Base-by-base conservation (phyloP, 352 stramenopile genomes). In the Phytophthora fragariaefolia region DNA sequence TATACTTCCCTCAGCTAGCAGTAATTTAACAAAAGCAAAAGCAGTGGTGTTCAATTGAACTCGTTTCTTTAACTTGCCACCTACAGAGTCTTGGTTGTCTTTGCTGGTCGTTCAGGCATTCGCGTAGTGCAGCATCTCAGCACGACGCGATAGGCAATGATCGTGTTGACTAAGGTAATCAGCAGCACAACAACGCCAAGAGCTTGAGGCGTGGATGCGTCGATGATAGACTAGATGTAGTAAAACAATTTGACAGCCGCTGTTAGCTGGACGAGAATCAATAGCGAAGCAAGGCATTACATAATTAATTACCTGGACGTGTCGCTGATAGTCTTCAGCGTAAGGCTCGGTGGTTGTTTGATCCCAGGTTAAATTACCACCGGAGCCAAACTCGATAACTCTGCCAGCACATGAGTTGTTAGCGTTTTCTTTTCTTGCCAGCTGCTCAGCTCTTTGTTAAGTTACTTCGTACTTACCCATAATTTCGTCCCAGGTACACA, bases 401-500 rank as follows among this genome's bases (percentile, higher is more conserved):
- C 74, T 85, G 43, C 6, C 51, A 24, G 10, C 20, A 54, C 4
- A 51, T 54, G 2, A 18, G 28, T 43, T 6, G 26, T 64, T 30
- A 66, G 55, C 32, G n/a, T 17, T 2, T 17, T 52, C 30, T 22
- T 9, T 48, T 17, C 36, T 15, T 9, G 30, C 6, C 6, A 12
- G 30, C 30, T 12, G 30, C 30, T 36, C 30, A 36, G 30, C 30
- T 12, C n/a, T n/a, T 36, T 12, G 30, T 12, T 36, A 6, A 12
- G 30, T 28, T 34, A 58, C 17, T 43, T 46, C 2, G 20, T 32
- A 59, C 73, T 40, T 58, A 92, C 80, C 78, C 82, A 51, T 89
- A 92, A 63, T 92, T 92, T 5, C 80, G 71, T 6, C 84, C 84
- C 6, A 91, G 70, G 54, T 78, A 91, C 4, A 87, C 71, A 4